Evolutionary conservation across 805 yeast genomes (phyloP).

Genomic region (Spathaspora arborariae): DNA sequence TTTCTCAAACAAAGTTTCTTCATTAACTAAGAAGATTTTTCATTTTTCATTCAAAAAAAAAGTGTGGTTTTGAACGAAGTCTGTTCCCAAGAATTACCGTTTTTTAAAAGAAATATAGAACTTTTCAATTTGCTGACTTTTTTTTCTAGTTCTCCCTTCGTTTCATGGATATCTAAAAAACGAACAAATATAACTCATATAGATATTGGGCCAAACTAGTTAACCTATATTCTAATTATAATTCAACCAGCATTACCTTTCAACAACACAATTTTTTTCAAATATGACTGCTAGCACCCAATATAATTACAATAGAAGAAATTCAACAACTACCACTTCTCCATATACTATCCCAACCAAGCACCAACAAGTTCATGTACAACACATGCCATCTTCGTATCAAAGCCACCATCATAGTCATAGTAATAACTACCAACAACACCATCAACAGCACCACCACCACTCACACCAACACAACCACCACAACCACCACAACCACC

Average conservation of each 20-base stretch:
- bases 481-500: conserved; percentile 4
- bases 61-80: not conserved
- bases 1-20: not conserved
- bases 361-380: conserved; percentile 16
- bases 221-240: not conserved
- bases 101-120: not conserved
- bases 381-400: conserved; percentile 8
- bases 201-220: not conserved
- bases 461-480: conserved; percentile 11
- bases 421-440: conserved; percentile 1
- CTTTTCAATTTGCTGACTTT: not conserved
- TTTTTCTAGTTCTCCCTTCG: not conserved
- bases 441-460: conserved; percentile 1
- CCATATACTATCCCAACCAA: conserved; percentile 29
- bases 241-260: not conserved
- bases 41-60: not conserved
- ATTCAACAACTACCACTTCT: conserved; percentile 17
- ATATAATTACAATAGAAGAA: conserved; percentile 27
- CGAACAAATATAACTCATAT: not conserved
- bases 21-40: not conserved
- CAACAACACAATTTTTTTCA: not conserved
- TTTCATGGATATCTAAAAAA: not conserved
- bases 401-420: conserved; percentile 8
- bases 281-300: conserved; percentile 15
- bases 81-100: too few species aligned